Evolutionary conservation across 1,284 basidiomycete genomes (phyloP).

Genomic region (Pseudozyma sp.): DNA sequence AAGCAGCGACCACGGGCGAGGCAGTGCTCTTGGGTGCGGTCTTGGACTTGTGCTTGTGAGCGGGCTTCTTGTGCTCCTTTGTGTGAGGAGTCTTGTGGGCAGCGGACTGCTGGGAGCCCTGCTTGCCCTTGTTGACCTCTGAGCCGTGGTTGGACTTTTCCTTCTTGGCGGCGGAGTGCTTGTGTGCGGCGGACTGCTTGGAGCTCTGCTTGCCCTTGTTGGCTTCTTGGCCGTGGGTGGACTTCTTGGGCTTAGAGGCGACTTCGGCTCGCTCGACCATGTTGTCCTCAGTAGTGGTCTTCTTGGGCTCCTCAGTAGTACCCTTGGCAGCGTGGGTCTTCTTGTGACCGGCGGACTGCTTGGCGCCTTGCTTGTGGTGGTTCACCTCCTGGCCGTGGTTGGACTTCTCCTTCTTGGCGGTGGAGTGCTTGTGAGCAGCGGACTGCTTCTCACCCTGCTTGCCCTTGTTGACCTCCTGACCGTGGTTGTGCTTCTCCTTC

Average conservation of each 20-base stretch:
- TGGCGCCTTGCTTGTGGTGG: slow-evolving; percentile 1
- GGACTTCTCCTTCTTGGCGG: not conserved
- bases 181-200: not conserved
- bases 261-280: not conserved
- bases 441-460: slow-evolving; percentile 16
- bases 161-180: not conserved
- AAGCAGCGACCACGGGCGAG: not conserved
- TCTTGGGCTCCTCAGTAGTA: slow-evolving; percentile 1
- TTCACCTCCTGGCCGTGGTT: slow-evolving; percentile 1
- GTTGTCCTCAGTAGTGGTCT: not conserved
- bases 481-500: slow-evolving; percentile 2
- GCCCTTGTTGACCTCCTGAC: slow-evolving; percentile 9
- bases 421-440: slow-evolving; percentile 1
- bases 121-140: slow-evolving; percentile 4
- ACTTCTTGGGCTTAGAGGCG: not conserved
- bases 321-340: not conserved
- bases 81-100: slow-evolving; percentile 4
- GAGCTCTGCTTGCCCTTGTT: not conserved
- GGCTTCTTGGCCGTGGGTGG: not conserved
- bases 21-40: slow-evolving; percentile 1
- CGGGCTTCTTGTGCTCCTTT: slow-evolving; percentile 30
- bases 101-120: slow-evolving; percentile 10
- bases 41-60: slow-evolving; percentile 33
- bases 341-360: not conserved
- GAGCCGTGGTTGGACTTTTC: not conserved